Evolutionary conservation across 257 asterid species (phyloP).

Genomic region (Nicotiana attenuata): DNA sequence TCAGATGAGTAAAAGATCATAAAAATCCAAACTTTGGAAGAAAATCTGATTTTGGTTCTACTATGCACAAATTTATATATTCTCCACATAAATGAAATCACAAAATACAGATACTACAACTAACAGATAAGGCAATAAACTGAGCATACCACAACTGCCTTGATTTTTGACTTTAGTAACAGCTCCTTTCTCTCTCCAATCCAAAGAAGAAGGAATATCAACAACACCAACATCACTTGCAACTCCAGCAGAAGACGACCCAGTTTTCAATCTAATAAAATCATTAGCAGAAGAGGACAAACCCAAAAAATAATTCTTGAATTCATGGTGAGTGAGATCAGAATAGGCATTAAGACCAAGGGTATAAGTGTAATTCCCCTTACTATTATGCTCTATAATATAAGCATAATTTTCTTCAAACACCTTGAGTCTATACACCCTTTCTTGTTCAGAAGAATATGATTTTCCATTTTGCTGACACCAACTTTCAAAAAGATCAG

Average conservation of each 20-base stretch:
- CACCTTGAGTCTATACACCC: slow-evolving; percentile 40
- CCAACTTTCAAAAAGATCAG: slow-evolving; percentile 74
- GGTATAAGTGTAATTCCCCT: slow-evolving; percentile 51
- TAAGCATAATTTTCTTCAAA: slow-evolving; percentile 57
- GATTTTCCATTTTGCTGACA: slow-evolving; percentile 53
- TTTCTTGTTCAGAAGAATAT: slow-evolving; percentile 69
- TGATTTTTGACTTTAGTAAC: slow-evolving; percentile 87
- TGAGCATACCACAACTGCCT: slow-evolving; percentile 74
- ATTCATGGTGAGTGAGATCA: slow-evolving; percentile 84
- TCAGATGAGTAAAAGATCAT: background rate
- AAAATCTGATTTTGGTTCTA: background rate
- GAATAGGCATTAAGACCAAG: slow-evolving; percentile 78
- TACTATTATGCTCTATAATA: slow-evolving; percentile 44
- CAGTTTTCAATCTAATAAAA: slow-evolving; percentile 52
- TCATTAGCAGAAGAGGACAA: slow-evolving; percentile 46
- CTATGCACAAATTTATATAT: background rate
- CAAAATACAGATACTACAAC: background rate
- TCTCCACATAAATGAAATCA: background rate
- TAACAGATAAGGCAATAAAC: background rate
- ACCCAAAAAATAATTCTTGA: slow-evolving; percentile 66
- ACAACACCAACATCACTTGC: slow-evolving; percentile 23
- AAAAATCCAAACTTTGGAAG: background rate
- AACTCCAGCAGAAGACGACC: slow-evolving; percentile 19
- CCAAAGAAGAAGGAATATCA: slow-evolving; percentile 58
- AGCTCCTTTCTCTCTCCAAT: slow-evolving; percentile 89